phyloP scores from a whole-genome alignment of 495 filamentous ascomycete genomes.

The Hyaloscypha finlandica region DNA sequence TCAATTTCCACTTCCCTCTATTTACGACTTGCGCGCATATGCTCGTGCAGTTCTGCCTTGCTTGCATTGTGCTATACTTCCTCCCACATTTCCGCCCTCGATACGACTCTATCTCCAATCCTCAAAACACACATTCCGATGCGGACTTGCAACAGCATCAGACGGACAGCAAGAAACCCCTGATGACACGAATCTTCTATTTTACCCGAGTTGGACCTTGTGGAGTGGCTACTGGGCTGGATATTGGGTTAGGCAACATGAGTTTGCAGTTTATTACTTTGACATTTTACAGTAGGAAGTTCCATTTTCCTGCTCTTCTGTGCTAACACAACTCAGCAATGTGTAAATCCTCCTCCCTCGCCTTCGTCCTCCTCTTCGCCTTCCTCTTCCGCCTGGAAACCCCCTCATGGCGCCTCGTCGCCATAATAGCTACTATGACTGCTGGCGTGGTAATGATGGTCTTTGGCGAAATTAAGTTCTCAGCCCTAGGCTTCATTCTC shows the following conservation, averaged over 20 bases:
- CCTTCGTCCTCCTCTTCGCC: constrained; percentile 94
- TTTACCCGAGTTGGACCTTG: constrained; percentile 91
- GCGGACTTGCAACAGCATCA: constrained; percentile 52
- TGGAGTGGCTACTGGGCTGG: constrained; percentile 88
- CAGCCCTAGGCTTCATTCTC: constrained; percentile 82
- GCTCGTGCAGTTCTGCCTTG: constrained; percentile 89
- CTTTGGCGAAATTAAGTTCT: constrained; percentile 90
- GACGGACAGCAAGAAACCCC: constrained; percentile 62
- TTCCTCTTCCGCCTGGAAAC: constrained; percentile 91
- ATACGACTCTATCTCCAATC: constrained; percentile 43
- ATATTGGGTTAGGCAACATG: constrained; percentile 96
- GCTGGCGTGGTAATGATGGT: constrained; percentile 99
- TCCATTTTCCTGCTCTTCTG: constrained; percentile 5
- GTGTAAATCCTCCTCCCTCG: constrained; percentile 97
- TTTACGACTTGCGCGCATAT: constrained; percentile 97
- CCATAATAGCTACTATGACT: constrained; percentile 92
- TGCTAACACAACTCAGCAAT: constrained; percentile 61
- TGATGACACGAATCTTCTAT: constrained; percentile 94
- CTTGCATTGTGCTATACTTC: constrained; percentile 76
- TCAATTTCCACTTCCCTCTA: constrained; percentile 91
- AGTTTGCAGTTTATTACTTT: constrained; percentile 93
- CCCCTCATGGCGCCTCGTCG: constrained; percentile 79
- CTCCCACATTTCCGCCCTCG: constrained; percentile 82
- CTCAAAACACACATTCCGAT: constrained; percentile 44
- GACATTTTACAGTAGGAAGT: constrained; percentile 81